Evolutionary conservation across 1,284 basidiomycete genomes (phyloP), one percentile per base, ranked within the genome.

Genomic region (Ganoderma boninense): DNA sequence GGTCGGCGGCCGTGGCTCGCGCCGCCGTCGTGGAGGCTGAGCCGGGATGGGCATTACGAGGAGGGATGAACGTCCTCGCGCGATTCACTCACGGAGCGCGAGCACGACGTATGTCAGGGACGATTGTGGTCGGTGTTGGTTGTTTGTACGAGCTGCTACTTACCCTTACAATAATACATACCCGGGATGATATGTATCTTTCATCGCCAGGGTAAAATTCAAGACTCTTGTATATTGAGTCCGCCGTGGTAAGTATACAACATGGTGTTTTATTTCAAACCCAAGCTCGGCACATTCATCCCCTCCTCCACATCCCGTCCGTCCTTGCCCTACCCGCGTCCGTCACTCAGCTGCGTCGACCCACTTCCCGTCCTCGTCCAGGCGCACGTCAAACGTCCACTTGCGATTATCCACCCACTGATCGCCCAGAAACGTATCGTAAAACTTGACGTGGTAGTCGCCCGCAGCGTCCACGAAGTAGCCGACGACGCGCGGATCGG

Each of bases 361-460:
- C 78, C 79, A 80, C 23, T 76, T 64, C 32, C 78, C 80, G n/a
- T 71, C 69, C 54, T 80, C 80, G 66, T 80, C 73, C 78, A 79
- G 76, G 42, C 69, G 69, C 7, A 83, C 80, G 38, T 82, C 80
- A 57, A 80, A 77, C 46, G 75, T 77, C 84, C 84, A 86, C 74
- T 84, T 84, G 52, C 79, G 79, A 59, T 77, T 79, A 61, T 82
- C 84, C 78, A 83, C 80, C 84, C 84, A 86, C 69, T 84, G 82
- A 68, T 85, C 83, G 52, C 80, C 77, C 63, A 86, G 73, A 73
- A 84, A 86, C 49, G 77, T 80, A 72, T 85, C 84, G 81, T 82
- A 84, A 81, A 82, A 85, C 68, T 80, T 81, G 66, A 84, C 78
- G 69, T 83, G 82, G 40, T 82, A 74, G 35, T 84, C 82, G 14